Evolutionary conservation across 1,139 yeast species (phyloP), one percentile per base, ranked within the genome.

Genomic region (Pichia norvegensis): DNA sequence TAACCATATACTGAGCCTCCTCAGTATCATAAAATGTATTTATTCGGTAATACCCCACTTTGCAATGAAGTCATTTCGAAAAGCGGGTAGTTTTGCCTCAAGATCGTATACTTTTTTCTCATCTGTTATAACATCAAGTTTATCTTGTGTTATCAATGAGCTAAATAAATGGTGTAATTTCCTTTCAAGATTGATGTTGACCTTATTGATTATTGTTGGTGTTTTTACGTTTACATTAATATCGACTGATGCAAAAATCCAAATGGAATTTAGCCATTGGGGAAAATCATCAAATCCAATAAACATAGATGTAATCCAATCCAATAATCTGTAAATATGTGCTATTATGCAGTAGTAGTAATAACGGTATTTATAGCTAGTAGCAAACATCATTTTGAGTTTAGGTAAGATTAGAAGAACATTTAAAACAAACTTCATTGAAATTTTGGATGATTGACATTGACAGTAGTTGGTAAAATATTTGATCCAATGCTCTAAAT

Each of bases 401-500:
- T 35, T 20, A 1, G 43, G 17, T 3, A 46, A 25, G n/a, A 8
- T 25, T 6, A 31, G 21, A 6, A 46, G 33, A 2, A 41, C 14
- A 14, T 38, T 17, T 6, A 38, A 31, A 7, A 46, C 22, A 4
- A 11, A 9, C 5, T 20, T 13, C 5, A 46, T 19, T 19, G 41
- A 25, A 4, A 43, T 17, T 13, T 38, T 33, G 5, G 25, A 29
- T 1, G 36, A 13, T 17, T 42, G 44, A 4, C 9, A 2, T 1
- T 13, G 11, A 4, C 38, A 8, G 29, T 37, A 43, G 3, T n/a
- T 5, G 6, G 23, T 7, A 2, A 56, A 44, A 8, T 50, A 43
- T 2, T 25, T 17, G 21, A 57, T 23, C 63, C 63, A 59, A 19
- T 52, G 52, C 4, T 40, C 33, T 6, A 58, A 33, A 42, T 56